Base-by-base conservation (phyloP, 2,329 filamentous ascomycete genomes). In the Fusarium nisikadoi region DNA sequence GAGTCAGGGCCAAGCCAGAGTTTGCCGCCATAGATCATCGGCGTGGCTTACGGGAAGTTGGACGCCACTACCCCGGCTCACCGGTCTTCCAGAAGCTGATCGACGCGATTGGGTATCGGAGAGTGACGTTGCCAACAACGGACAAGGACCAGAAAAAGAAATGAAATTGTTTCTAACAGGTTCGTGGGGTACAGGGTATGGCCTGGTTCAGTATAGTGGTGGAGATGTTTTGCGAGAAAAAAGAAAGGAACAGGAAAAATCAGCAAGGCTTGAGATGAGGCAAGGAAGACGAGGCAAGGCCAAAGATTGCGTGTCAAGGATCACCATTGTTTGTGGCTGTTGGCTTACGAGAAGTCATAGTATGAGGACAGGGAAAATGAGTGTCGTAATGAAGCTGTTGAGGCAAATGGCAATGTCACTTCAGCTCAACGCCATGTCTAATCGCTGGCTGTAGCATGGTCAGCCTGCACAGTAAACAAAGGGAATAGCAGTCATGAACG, bases 11-110 rank as follows among this genome's bases (percentile, higher is more conserved):
- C 45, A 43, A 36, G 23, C 14, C 47, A 60, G 25, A 31, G n/a
- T 47, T 50, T 38, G 27, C 33, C 63, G 42, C 25, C 17, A 41
- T 45, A 41, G 38, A 52, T 63, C 57, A 33, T 52, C 39, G 42
- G 50, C 65, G 61, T 64, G 61, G 61, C 41, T 53, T 31, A 42
- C 42, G 49, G 65, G 64, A 68, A 36, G 19, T n/a, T 33, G 43
- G 39, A 68, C 63, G 47, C 63, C 42, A 55, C 47, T 55, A 8
- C 56, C 52, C 65, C 35, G 58, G 57, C 65, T 69, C 65, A 68
- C 65, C 65, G 65, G 65, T 68, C 47, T 64, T 64, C 65, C 39
- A 64, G 65, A 69, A 69, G 57, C 50, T 33, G 58, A 69, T 64
- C 49, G 50, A 47, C 58, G 58, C 41, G 50, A 68, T 68, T 68